A percentile compares a stretch with the other conserved stretches of the same genome.
Evolutionary conservation across 1,284 basidiomycete genomes (phyloP).

Genomic region (Volvariella volvacea): DNA sequence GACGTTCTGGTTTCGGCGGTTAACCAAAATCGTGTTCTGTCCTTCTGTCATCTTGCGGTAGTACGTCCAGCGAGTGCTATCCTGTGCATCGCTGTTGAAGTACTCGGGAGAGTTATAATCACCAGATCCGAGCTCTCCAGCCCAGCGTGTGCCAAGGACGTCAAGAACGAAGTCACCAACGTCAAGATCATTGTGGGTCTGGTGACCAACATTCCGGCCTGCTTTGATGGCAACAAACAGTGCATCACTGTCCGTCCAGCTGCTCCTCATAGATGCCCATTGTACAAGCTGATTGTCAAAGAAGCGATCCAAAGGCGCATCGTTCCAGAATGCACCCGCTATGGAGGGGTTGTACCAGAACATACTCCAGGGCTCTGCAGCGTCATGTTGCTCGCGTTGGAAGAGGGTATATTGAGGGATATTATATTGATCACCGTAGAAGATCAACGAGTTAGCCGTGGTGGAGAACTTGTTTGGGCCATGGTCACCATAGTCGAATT

Average conservation of each 20-base stretch:
- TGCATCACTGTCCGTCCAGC: slow-evolving; percentile 86
- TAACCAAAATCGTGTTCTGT: slow-evolving; percentile 90
- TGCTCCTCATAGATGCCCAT: slow-evolving; percentile 90
- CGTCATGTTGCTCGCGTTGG: slow-evolving; percentile 90
- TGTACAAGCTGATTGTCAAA: slow-evolving; percentile 68
- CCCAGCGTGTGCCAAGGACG: slow-evolving; percentile 92
- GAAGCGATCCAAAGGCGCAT: slow-evolving; percentile 74
- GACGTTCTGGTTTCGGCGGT: slow-evolving; percentile 78
- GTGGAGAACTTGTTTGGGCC: slow-evolving; percentile 94
- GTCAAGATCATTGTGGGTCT: slow-evolving; percentile 93
- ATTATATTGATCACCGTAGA: slow-evolving; percentile 66
- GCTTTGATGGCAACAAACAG: slow-evolving; percentile 88
- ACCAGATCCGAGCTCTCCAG: slow-evolving; percentile 88
- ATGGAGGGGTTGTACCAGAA: slow-evolving; percentile 93
- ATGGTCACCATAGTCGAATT: slow-evolving; percentile 91
- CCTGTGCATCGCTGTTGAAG: slow-evolving; percentile 67
- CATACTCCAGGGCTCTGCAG: slow-evolving; percentile 91
- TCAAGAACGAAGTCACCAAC: slow-evolving; percentile 94
- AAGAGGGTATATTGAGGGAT: slow-evolving; percentile 76
- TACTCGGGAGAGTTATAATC: slow-evolving; percentile 74
- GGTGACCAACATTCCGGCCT: slow-evolving; percentile 70
- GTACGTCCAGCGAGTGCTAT: slow-evolving; percentile 76
- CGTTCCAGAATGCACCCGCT: slow-evolving; percentile 89
- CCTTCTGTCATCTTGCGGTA: slow-evolving; percentile 97
- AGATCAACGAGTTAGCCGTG: slow-evolving; percentile 71